These are phyloP conservation scores for Termitomyces sp. DNA, from an alignment of 768 basidiomycete genomes.

Conservation along the genomic window DNA sequence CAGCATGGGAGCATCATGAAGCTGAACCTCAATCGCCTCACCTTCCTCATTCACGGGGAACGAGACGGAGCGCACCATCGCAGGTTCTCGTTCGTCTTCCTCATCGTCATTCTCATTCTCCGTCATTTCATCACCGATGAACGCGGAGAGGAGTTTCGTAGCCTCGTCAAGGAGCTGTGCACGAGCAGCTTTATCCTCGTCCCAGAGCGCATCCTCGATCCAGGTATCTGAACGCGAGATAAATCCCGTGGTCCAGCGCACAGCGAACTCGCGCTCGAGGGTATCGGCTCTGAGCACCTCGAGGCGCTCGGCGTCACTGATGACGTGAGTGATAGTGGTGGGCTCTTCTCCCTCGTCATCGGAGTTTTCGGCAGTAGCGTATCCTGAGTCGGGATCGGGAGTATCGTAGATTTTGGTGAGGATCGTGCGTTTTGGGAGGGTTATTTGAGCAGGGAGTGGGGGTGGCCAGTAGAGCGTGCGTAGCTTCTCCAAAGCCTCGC, in stretches of 20 bases:
- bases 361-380: conserved; percentile 70
- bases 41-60: conserved; percentile 29
- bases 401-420: conserved; percentile 34
- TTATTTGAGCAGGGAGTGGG: conserved; percentile 23
- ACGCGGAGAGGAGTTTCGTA: conserved; percentile 51
- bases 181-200: conserved; percentile 38
- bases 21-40: conserved; percentile 40
- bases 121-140: conserved; percentile 33
- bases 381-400: conserved; percentile 68
- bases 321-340: conserved; percentile 5
- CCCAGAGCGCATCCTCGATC: conserved; percentile 24
- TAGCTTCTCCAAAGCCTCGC: conserved; percentile 40
- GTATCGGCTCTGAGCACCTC: conserved; percentile 56
- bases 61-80: conserved; percentile 50
- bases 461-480: conserved; percentile 50
- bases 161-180: conserved; percentile 50
- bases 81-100: conserved; percentile 34
- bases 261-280: conserved; percentile 63
- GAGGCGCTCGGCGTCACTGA: conserved; percentile 23
- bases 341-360: conserved; percentile 33
- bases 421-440: conserved; percentile 23
- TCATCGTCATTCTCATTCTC: conserved; percentile 30
- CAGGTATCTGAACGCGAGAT: conserved; percentile 58
- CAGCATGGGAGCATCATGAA: conserved; percentile 68
- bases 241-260: conserved; percentile 74